Conservation (phyloP, 1,139 yeast genomes). For the Scheffersomyces titani region DNA sequence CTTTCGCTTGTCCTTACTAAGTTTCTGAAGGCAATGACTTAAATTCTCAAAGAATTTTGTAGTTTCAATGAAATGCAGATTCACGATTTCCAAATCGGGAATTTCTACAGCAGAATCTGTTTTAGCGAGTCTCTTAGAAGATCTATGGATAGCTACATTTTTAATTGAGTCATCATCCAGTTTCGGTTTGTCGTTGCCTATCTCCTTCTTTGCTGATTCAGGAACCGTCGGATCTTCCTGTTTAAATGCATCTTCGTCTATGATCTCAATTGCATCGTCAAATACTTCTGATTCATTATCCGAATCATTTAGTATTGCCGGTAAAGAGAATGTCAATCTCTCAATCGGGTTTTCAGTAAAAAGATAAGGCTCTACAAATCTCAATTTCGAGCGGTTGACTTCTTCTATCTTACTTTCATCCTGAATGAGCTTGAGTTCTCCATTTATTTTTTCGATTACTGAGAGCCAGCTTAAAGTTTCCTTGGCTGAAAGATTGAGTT, state of each 20-base stretch:
- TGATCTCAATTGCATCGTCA: not conserved
- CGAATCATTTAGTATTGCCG: not conserved
- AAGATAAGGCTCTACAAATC: slow-evolving; percentile 50
- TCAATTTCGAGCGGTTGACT: slow-evolving; percentile 35
- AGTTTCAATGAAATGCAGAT: slow-evolving; percentile 27
- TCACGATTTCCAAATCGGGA: slow-evolving; percentile 19
- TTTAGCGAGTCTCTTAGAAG: slow-evolving; percentile 41
- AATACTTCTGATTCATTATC: slow-evolving; percentile 1
- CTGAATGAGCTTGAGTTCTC: slow-evolving; percentile 28
- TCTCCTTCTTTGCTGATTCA: slow-evolving; percentile 5
- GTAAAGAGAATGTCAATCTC: slow-evolving; percentile 27
- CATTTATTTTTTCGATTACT: slow-evolving; percentile 28
- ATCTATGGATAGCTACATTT: slow-evolving; percentile 23
- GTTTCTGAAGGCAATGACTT: slow-evolving; percentile 14
- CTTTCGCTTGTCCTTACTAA: slow-evolving; percentile 1
- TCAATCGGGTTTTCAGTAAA: slow-evolving; percentile 52
- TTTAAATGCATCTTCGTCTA: not conserved
- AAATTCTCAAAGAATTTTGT: slow-evolving; percentile 21
- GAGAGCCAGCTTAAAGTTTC: slow-evolving; percentile 23
- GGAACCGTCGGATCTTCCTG: slow-evolving; percentile 6
- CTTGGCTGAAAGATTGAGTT: slow-evolving; percentile 8
- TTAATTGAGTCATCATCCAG: slow-evolving; percentile 5
- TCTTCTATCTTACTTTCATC: slow-evolving; percentile 35
- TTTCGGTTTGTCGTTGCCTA: slow-evolving; percentile 5
- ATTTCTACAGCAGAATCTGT: slow-evolving; percentile 22